phyloP scores from a whole-genome alignment of 768 basidiomycete species.

The Psilocybe cubensis region DNA sequence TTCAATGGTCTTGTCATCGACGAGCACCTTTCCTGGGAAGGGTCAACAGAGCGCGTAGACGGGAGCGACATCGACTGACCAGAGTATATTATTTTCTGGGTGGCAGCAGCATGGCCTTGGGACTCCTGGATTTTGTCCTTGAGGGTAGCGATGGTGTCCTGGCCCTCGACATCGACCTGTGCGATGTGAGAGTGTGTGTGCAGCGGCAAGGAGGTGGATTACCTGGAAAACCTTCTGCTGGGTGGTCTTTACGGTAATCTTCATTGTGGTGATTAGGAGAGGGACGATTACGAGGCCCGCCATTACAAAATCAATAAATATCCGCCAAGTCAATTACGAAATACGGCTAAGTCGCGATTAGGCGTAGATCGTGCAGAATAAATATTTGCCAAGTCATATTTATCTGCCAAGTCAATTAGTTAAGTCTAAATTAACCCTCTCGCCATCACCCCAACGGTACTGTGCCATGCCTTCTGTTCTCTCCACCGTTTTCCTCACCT shows the following conservation, averaged over 20 bases:
- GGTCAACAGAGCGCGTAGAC: constrained; percentile 7
- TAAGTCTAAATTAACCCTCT: not conserved
- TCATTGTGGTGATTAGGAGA: constrained; percentile 59
- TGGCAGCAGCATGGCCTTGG: constrained; percentile 73
- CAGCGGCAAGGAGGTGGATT: not conserved
- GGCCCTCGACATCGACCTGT: constrained; percentile 77
- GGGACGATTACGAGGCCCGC: constrained; percentile 24
- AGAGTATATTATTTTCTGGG: constrained; percentile 95
- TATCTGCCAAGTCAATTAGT: too few species aligned
- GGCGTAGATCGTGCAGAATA: too few species aligned
- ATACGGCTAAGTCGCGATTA: constrained; percentile 5
- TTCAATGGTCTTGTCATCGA: constrained; percentile 86
- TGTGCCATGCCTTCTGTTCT: not conserved
- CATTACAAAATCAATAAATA: not conserved
- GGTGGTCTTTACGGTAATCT: constrained; percentile 94
- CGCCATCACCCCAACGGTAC: not conserved
- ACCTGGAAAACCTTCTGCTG: constrained; percentile 92
- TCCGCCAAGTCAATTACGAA: constrained; percentile 4
- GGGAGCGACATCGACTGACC: constrained; percentile 45
- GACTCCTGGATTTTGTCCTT: constrained; percentile 82
- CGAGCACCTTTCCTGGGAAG: constrained; percentile 81
- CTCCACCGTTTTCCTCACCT: not conserved
- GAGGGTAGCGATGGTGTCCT: constrained; percentile 75
- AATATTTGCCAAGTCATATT: too few species aligned
- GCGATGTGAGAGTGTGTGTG: not conserved